A percentile compares a stretch with the other conserved stretches of the same genome.
These are phyloP conservation scores for Cornus controversa DNA, from an alignment of 148 eudicot species.

Conservation along the genomic window DNA sequence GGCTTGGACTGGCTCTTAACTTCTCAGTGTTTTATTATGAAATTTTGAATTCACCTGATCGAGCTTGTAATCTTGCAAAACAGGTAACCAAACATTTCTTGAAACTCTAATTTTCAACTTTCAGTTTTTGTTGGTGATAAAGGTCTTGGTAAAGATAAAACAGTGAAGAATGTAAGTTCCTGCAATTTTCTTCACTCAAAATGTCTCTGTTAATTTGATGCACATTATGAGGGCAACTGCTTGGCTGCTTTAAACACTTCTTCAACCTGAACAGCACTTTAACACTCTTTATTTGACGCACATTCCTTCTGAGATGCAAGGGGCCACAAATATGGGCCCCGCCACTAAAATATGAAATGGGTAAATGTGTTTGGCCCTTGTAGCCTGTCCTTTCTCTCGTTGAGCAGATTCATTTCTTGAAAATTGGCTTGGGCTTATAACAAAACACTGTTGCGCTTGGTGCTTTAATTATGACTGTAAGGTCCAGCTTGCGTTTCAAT, in stretches of 20 bases:
- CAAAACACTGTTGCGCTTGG: not conserved
- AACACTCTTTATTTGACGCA: not conserved
- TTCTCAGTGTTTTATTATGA: conserved; percentile 34
- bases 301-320: not conserved
- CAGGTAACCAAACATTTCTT: conserved; percentile 20
- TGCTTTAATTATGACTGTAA: not conserved
- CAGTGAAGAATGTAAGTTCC: not conserved
- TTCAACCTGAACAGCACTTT: not conserved
- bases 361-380: not conserved
- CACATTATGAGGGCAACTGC: not conserved
- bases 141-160: not conserved
- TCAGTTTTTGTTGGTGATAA: not conserved
- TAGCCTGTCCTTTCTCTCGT: not conserved
- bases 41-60: conserved; percentile 28
- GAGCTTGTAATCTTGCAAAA: conserved; percentile 29
- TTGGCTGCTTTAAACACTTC: not conserved
- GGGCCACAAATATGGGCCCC: not conserved
- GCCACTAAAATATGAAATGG: not conserved
- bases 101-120: not conserved
- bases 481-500: not conserved
- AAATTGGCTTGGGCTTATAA: not conserved
- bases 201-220: not conserved
- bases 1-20: conserved; percentile 30
- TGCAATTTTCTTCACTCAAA: no score
- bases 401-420: conserved; percentile 3